Evolutionary conservation across 257 asterid species (phyloP).

Genomic region (Ligustrum vulgare): DNA sequence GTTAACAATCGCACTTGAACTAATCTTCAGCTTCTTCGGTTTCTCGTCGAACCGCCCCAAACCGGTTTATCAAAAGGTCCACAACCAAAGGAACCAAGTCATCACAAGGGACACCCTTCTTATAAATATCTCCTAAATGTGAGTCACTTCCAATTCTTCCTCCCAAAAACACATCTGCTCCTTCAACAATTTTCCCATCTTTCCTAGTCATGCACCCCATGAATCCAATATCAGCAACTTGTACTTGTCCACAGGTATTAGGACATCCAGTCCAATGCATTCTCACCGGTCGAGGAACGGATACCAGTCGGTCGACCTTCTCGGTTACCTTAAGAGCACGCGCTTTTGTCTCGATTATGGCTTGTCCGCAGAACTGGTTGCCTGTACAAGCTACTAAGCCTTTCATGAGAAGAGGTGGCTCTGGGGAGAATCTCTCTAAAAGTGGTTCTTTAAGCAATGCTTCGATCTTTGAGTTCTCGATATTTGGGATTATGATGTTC

Average conservation of each 20-base stretch:
- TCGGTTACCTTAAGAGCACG: conserved; percentile 78
- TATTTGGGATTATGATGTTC: conserved; percentile 80
- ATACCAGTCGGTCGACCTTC: conserved; percentile 70
- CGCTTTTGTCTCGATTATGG: conserved; percentile 86
- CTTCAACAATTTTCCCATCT: conserved; percentile 73
- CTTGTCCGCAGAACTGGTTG: conserved; percentile 95
- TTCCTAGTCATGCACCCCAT: conserved; percentile 92
- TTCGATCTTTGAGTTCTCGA: conserved; percentile 56
- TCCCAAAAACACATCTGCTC: conserved; percentile 82
- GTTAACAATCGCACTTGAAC: background rate
- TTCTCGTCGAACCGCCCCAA: conserved; percentile 76
- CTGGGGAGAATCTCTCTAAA: conserved; percentile 52
- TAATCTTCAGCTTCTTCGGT: conserved; percentile 74
- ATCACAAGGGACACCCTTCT: conserved; percentile 89
- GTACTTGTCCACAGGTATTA: conserved; percentile 85
- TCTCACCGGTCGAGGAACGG: conserved; percentile 66
- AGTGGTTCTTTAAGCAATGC: conserved; percentile 68
- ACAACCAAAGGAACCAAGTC: conserved; percentile 76
- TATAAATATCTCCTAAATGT: conserved; percentile 82
- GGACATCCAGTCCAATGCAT: conserved; percentile 99
- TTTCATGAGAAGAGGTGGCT: conserved; percentile 81
- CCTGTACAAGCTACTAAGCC: conserved; percentile 97
- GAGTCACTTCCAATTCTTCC: conserved; percentile 94
- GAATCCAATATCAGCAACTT: conserved; percentile 95
- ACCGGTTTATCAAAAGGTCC: conserved; percentile 65